Base-by-base conservation (phyloP, 179 eudicot species). In the Heliamphora pulchella region DNA sequence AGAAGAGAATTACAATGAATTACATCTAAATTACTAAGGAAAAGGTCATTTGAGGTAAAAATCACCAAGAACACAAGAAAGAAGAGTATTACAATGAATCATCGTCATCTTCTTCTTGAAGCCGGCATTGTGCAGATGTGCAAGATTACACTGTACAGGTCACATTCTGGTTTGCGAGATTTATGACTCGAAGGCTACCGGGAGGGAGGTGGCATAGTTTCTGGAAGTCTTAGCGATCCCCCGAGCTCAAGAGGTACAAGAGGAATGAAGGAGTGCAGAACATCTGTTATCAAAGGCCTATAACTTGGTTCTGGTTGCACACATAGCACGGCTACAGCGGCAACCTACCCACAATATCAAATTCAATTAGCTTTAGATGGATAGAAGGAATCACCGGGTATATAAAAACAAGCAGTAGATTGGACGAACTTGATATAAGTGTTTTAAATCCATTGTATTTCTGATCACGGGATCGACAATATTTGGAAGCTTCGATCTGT, bases 281-380 rank as follows among this genome's bases (percentile, higher is more conserved):
- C 91, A 61, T 91, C 91, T 4, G 93, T 91, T 75, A 91, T 91
- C 84, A 91, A 71, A 31, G 96, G 96, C 57, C 96, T 80, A 78
- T 91, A 91, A 82, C 93, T 90, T 17, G 96, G 92, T 83, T 91
- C 93, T n/a, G 90, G 85, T 78, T 91, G 96, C 43, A 91, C 87
- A 53, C 96, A 91, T 61, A 91, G 81, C 76, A 91, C 92, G 13
- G 92, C 96, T 3, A 91, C 90, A 74, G 92, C 93, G 51, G 96
- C 96, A 82, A 90, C 93, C 94, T 91, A 46, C 77, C 47, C 41
- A 79, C 15, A 65, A 55, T 2, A 63, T 63, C 2, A 4, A 71
- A 54, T 80, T 74, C 53, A 39, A 20, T 20, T 82, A 94, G 86
- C 80, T 89, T 55, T 3, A 20, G 1, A 8, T 17, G 47, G 47